Conservation (phyloP, 345 rosid species). For the Salix suchowensis region DNA sequence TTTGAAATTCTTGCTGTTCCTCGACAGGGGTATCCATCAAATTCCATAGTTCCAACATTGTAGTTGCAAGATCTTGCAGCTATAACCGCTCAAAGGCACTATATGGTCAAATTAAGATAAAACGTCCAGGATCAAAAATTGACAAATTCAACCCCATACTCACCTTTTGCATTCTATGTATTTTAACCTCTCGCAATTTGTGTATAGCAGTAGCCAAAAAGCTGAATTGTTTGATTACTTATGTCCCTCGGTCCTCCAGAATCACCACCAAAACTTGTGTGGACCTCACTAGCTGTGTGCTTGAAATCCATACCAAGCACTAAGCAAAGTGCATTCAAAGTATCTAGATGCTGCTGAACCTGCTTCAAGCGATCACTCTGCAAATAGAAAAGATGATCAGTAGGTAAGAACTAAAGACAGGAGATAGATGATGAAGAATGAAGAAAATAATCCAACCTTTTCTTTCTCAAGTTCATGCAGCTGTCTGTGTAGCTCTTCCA, state of each 20-base stretch:
- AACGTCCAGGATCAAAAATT: not conserved
- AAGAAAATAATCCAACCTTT: conserved; percentile 38
- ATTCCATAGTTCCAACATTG: conserved; percentile 93
- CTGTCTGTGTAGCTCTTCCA: conserved; percentile 43
- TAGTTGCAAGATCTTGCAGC: conserved; percentile 97
- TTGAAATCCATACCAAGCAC: conserved; percentile 61
- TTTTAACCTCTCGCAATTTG: conserved; percentile 44
- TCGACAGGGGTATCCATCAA: conserved; percentile 97
- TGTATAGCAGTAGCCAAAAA: conserved; percentile 41
- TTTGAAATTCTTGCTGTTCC: conserved; percentile 86
- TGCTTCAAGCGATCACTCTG: conserved; percentile 46
- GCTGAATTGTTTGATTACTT: conserved; percentile 43
- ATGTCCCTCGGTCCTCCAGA: conserved; percentile 37
- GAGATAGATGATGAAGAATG: not conserved
- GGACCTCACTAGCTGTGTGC: conserved; percentile 35
- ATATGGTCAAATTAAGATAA: not conserved
- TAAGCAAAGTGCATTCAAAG: conserved; percentile 41
- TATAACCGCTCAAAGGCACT: conserved; percentile 29
- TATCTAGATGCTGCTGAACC: conserved; percentile 39
- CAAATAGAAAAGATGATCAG: not conserved
- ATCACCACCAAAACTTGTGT: conserved; percentile 40
- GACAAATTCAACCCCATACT: conserved; percentile 7
- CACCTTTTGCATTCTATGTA: conserved; percentile 59
- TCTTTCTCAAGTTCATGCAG: conserved; percentile 50
- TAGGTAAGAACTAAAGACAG: not conserved